A percentile compares a stretch with the other conserved stretches of the same genome.
phyloP scores from a whole-genome alignment of 805 yeast species.

The Starmerella floris region DNA sequence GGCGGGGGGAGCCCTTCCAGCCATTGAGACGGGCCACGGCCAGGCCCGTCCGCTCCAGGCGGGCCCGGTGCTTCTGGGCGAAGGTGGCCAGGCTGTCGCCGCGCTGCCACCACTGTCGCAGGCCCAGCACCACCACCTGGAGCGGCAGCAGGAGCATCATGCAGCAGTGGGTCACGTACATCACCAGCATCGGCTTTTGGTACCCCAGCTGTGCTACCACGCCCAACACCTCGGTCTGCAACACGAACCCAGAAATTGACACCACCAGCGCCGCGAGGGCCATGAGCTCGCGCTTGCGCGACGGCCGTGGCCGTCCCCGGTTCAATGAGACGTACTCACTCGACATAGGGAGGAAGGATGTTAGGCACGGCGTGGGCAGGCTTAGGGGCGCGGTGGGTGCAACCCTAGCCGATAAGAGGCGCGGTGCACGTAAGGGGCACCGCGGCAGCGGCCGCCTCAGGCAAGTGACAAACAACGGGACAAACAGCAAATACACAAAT shows the following conservation, averaged over 20 bases:
- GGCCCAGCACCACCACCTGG: slow-evolving; percentile 42
- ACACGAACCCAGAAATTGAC: slow-evolving; percentile 49
- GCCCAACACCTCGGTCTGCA: slow-evolving; percentile 70
- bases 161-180: slow-evolving; percentile 56
- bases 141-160: slow-evolving; percentile 65
- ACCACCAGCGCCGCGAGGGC: slow-evolving; percentile 37
- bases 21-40: slow-evolving; percentile 14
- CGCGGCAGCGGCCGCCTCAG: too few species aligned
- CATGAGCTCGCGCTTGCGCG: slow-evolving; percentile 30
- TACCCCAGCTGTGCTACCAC: slow-evolving; percentile 47
- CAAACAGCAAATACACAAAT: too few species aligned
- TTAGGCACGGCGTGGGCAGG: too few species aligned
- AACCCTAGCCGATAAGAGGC: not conserved
- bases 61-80: slow-evolving; percentile 13
- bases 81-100: slow-evolving; percentile 9
- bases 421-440: not conserved
- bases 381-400: too few species aligned
- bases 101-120: slow-evolving; percentile 11
- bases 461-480: too few species aligned
- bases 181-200: slow-evolving; percentile 53
- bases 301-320: not conserved
- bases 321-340: slow-evolving; percentile 1
- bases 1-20: slow-evolving; percentile 5
- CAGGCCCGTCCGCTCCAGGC: slow-evolving; percentile 15
- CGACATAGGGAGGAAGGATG: slow-evolving; percentile 3